Evolutionary conservation across 2,329 filamentous ascomycete species (phyloP).

Genomic region (Cladosporium halotolerans): DNA sequence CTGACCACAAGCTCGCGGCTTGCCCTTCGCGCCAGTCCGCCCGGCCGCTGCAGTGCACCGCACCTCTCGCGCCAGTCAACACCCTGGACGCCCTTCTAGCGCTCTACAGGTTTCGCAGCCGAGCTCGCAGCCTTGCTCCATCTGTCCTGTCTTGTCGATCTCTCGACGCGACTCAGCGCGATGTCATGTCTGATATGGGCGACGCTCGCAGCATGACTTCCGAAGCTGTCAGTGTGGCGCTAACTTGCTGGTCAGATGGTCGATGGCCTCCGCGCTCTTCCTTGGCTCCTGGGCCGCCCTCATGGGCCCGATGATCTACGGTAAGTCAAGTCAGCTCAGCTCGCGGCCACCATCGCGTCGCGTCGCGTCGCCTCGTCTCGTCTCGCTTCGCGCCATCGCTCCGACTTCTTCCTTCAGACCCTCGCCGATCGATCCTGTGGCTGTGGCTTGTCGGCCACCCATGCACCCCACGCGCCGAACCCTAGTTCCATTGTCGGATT

Average conservation of each 20-base stretch:
- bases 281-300: slow-evolving; percentile 87
- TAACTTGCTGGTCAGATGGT: slow-evolving; percentile 61
- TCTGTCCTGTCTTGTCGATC: slow-evolving; percentile 10
- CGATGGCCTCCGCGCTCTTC: slow-evolving; percentile 84
- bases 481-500: slow-evolving; percentile 1
- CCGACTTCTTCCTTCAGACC: slow-evolving; percentile 6
- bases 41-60: slow-evolving; percentile 9
- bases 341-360: not conserved
- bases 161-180: slow-evolving; percentile 6
- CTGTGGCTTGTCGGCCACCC: slow-evolving; percentile 2
- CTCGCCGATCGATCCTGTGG: slow-evolving; percentile 9
- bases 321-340: slow-evolving; percentile 29
- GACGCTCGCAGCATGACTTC: slow-evolving; percentile 5
- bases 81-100: not conserved
- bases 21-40: slow-evolving; percentile 10
- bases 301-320: slow-evolving; percentile 82
- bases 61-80: slow-evolving; percentile 1
- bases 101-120: slow-evolving; percentile 9
- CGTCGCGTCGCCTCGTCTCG: slow-evolving; percentile 2
- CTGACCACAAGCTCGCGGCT: slow-evolving; percentile 28
- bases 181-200: slow-evolving; percentile 8
- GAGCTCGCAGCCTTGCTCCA: slow-evolving; percentile 8
- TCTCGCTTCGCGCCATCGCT: slow-evolving; percentile 2
- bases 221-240: slow-evolving; percentile 9
- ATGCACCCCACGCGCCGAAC: slow-evolving; percentile 11